Percentiles rank a stretch among this genome's conserved stretches.
Conservation (phyloP, 257 asterid genomes). For the Petrea volubilis region DNA sequence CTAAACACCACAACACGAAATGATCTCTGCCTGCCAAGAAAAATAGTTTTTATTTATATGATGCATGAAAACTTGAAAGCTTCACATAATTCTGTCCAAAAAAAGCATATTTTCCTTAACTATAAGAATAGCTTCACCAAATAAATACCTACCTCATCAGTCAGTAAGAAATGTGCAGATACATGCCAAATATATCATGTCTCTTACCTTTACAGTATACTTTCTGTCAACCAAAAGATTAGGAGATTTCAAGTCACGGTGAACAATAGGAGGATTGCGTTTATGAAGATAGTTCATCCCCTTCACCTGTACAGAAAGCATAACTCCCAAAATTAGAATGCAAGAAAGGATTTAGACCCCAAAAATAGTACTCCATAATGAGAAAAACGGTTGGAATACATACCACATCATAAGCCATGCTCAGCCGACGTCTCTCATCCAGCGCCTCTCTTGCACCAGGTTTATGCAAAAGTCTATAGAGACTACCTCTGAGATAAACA, state of each 20-base stretch:
- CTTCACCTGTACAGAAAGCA: constrained; percentile 61
- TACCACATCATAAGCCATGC: constrained; percentile 97
- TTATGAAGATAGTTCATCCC: constrained; percentile 97
- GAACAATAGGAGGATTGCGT: constrained; percentile 91
- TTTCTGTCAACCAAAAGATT: constrained; percentile 92
- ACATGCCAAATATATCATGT: constrained; percentile 1
- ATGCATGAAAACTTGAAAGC: constrained; percentile 15
- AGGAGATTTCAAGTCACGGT: constrained; percentile 92
- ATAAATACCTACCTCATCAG: constrained; percentile 19
- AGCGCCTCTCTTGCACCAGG: constrained; percentile 77
- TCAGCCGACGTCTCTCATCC: constrained; percentile 86
- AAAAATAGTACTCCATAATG: neutral
- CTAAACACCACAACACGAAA: neutral
- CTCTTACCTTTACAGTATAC: constrained; percentile 91
- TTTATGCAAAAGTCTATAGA: constrained; percentile 80
- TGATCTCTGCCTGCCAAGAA: constrained; percentile 16
- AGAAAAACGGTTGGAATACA: constrained; percentile 15
- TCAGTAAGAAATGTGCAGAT: constrained; percentile 22
- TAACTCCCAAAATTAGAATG: constrained; percentile 12
- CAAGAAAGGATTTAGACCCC: neutral
- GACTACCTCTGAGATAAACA: constrained; percentile 74
- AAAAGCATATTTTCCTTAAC: neutral
- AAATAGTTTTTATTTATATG: neutral
- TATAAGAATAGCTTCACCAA: constrained; percentile 11
- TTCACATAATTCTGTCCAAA: neutral